phyloP scores from a whole-genome alignment of 331 rosid genomes.

The Arachis monticola region DNA sequence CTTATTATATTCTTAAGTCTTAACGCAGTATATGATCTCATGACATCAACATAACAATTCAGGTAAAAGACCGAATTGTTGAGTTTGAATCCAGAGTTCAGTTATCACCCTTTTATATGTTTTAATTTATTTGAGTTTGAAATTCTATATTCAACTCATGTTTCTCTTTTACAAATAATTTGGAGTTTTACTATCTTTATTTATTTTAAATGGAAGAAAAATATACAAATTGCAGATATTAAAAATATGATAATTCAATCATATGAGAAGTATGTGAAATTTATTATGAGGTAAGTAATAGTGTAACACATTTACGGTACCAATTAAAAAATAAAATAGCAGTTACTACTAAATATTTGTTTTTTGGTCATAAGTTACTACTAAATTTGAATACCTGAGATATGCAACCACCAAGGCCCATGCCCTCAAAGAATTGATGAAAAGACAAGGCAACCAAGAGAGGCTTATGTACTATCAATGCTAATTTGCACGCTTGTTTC shows the following conservation, averaged over 20 bases:
- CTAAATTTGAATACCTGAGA: slow-evolving; percentile 55
- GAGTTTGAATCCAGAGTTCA: too few species aligned
- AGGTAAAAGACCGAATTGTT: background rate
- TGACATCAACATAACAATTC: background rate
- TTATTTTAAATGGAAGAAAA: too few species aligned
- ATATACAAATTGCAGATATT: too few species aligned
- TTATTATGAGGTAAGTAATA: background rate
- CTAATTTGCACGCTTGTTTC: slow-evolving; percentile 51
- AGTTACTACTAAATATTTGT: too few species aligned
- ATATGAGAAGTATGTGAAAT: background rate
- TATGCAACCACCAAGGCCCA: slow-evolving; percentile 93
- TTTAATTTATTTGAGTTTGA: too few species aligned
- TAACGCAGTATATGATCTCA: background rate
- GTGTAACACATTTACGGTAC: too few species aligned
- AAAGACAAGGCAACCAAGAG: slow-evolving; percentile 76
- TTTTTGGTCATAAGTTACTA: too few species aligned
- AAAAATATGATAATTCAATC: background rate
- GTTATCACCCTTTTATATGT: too few species aligned
- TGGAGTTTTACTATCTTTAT: too few species aligned
- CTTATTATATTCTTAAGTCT: background rate
- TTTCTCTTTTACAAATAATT: too few species aligned
- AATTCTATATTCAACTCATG: too few species aligned
- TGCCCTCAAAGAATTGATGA: slow-evolving; percentile 89
- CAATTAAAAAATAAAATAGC: too few species aligned
- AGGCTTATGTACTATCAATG: slow-evolving; percentile 63